Evolutionary conservation across 257 asterid species (phyloP).

Genomic region (Nemophila menziesii): DNA sequence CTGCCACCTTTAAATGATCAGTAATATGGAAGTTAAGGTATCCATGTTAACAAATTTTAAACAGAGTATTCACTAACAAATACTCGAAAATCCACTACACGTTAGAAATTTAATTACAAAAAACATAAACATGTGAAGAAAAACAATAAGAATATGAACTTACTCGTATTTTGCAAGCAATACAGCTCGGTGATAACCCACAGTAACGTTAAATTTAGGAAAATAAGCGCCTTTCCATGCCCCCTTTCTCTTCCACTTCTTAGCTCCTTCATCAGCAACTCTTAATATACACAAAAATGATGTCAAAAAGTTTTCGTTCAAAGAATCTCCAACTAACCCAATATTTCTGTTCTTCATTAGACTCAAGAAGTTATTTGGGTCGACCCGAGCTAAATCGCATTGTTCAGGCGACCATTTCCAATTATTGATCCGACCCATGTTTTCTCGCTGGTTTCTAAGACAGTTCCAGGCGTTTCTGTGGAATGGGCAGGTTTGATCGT

Average conservation of each 20-base stretch:
- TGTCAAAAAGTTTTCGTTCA: slow-evolving; percentile 80
- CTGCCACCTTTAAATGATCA: slow-evolving; percentile 78
- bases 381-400: slow-evolving; percentile 60
- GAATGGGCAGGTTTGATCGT: slow-evolving; percentile 82
- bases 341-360: slow-evolving; percentile 63
- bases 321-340: slow-evolving; percentile 92
- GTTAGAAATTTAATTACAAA: neutral
- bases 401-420: slow-evolving; percentile 84
- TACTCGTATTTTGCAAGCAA: slow-evolving; percentile 75
- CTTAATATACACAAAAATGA: slow-evolving; percentile 66
- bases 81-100: neutral
- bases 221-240: slow-evolving; percentile 97
- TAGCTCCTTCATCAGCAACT: slow-evolving; percentile 59
- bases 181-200: slow-evolving; percentile 91
- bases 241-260: slow-evolving; percentile 93
- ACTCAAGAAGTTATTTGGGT: slow-evolving; percentile 55
- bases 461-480: slow-evolving; percentile 94
- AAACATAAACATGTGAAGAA: neutral
- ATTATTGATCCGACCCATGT: slow-evolving; percentile 79
- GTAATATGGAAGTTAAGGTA: slow-evolving; percentile 52
- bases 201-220: slow-evolving; percentile 78
- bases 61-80: slow-evolving; percentile 2
- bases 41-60: slow-evolving; percentile 11
- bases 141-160: slow-evolving; percentile 16
- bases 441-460: slow-evolving; percentile 50